These are phyloP conservation scores for Cornus kousa DNA, from an alignment of 148 eudicot species.

Conservation along the genomic window DNA sequence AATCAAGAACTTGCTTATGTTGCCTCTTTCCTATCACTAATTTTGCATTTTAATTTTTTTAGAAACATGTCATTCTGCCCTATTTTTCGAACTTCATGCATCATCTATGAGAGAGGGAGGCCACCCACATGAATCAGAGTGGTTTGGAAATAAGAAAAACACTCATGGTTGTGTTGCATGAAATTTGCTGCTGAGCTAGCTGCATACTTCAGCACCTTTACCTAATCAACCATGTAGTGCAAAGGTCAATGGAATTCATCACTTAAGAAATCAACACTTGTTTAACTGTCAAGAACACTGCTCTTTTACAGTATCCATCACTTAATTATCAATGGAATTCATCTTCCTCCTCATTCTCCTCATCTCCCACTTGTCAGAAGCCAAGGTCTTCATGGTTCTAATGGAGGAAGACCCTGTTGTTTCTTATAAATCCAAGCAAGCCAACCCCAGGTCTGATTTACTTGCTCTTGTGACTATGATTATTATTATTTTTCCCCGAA, in stretches of 20 bases:
- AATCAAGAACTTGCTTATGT: not conserved
- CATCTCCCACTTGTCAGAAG: constrained; percentile 26
- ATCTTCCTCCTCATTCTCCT: constrained; percentile 16
- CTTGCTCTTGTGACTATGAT: not conserved
- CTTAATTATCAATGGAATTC: constrained; percentile 5
- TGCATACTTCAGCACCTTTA: not conserved
- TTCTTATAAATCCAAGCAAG: constrained; percentile 19
- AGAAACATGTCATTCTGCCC: too few species aligned
- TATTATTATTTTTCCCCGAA: too few species aligned
- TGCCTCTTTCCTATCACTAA: not conserved
- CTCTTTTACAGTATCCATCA: not conserved
- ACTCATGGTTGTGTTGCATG: constrained; percentile 24
- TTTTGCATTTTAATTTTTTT: too few species aligned
- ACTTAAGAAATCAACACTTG: too few species aligned
- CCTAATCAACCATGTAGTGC: not conserved
- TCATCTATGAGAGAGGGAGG: not conserved
- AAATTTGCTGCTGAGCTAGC: not conserved
- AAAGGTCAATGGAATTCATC: constrained; percentile 3
- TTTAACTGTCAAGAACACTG: not conserved
- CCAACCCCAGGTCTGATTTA: constrained; percentile 23
- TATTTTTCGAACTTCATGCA: not conserved
- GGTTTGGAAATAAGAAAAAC: constrained; percentile 39
- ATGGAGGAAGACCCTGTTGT: constrained; percentile 57
- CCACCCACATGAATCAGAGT: constrained; percentile 17
- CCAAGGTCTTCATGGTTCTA: constrained; percentile 59